Evolutionary conservation across 116 monocot species (phyloP), one percentile per base, ranked within the genome.

Genomic region (Trichopus zeylanicus): DNA sequence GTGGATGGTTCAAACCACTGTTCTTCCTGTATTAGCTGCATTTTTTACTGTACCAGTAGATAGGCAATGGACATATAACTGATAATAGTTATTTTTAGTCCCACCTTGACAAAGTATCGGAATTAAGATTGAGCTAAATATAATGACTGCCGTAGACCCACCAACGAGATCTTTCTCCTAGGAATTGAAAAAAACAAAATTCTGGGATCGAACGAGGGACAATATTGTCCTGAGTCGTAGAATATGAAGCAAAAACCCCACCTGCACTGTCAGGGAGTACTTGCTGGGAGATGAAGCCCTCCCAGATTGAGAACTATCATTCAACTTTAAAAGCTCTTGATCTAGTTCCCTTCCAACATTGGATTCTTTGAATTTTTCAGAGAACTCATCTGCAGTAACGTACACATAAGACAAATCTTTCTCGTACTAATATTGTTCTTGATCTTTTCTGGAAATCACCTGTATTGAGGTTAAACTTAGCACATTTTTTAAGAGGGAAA

Each of bases 401-500:
- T 73, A 73, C 53, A 31, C 60, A 18, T 81, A 66, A 5, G 23
- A 22, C 25, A 62, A 25, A n/a, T 66, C 30, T 19, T 38, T 25
- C 6, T 16, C 57, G 56, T 3, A 39, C 81, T 77, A 81, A 22
- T 75, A 81, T 28, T 76, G 76, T 48, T 56, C 65, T 69, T 81
- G 81, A 72, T 81, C 81, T 13, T 72, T 81, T 63, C 54, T 75
- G 3, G 81, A 81, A 25, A 81, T 28, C 1, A 81, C 81, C 81
- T 81, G 37, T 25, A 28, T 5, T 29, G 26, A 57, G 30, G 10
- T 26, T 4, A 13, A 60, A 25, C 3, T 60, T 37, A 23, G 23
- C 11, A 25, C 13, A 39, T 12, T 20, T 8, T 24, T 7, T 46
- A 10, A 39, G 8, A 33, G 4, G 6, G 6, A 33, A n/a, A n/a